These are phyloP conservation scores for Plasmodiophora brassicae DNA, from an alignment of 208 protist species.

Conservation along the genomic window DNA sequence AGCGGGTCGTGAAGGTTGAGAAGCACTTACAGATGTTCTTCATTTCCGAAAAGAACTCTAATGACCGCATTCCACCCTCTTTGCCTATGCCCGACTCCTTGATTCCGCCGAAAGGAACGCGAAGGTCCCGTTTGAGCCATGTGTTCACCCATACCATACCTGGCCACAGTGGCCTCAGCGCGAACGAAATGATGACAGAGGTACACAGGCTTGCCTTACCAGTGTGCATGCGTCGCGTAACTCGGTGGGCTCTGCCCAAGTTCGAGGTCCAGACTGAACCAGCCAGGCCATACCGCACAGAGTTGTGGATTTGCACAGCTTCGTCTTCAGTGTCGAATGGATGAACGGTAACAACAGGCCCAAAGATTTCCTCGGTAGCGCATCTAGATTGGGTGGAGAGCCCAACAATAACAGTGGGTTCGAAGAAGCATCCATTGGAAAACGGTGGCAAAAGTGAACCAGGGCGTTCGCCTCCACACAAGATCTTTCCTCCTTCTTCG, in stretches of 20 bases:
- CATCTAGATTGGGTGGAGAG: neutral
- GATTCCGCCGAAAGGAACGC: neutral
- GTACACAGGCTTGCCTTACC: neutral
- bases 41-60: neutral
- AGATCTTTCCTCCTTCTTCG: neutral
- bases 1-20: no score
- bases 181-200: neutral
- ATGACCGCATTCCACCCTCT: neutral
- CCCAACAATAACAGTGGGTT: neutral
- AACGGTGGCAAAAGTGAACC: no score
- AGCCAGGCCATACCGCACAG: conserved; percentile 59
- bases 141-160: neutral
- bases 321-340: conserved; percentile 54
- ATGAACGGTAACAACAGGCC: conserved; percentile 45
- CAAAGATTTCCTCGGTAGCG: conserved; percentile 58
- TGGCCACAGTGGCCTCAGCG: neutral
- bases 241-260: neutral
- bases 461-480: neutral
- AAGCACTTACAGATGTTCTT: no score
- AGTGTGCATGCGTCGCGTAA: neutral
- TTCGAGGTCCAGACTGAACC: conserved; percentile 56
- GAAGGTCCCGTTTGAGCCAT: neutral
- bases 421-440: neutral
- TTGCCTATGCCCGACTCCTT: neutral
- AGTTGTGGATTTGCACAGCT: conserved; percentile 58